Evolutionary conservation across 345 rosid genomes (phyloP).

Genomic region (Conringia planisiliqua): DNA sequence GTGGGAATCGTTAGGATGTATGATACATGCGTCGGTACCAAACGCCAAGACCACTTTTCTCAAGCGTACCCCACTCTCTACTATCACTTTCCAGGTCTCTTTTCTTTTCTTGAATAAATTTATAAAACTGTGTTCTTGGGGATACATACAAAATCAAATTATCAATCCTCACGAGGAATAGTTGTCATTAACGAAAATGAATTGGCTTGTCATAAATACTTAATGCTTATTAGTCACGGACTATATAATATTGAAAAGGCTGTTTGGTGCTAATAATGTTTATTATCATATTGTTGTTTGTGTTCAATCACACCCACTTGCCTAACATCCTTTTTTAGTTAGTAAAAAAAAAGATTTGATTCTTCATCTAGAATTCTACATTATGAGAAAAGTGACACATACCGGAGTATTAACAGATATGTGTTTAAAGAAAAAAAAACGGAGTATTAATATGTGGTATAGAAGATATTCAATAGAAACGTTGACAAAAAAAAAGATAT

Average conservation of each 20-base stretch:
- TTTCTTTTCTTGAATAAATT: neutral
- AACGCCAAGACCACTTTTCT: slow-evolving; percentile 46
- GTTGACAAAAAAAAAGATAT: no score
- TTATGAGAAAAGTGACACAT: slow-evolving; percentile 6
- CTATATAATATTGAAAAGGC: slow-evolving; percentile 12
- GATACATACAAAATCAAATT: slow-evolving; percentile 24
- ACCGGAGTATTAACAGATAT: neutral
- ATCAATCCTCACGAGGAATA: slow-evolving; percentile 23
- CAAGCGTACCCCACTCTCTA: slow-evolving; percentile 48
- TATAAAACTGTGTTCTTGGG: neutral
- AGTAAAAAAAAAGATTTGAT: neutral
- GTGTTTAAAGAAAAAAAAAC: no score
- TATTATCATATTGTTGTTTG: slow-evolving; percentile 23
- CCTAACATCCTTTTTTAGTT: neutral
- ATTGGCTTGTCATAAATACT: slow-evolving; percentile 14
- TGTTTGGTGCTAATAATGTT: slow-evolving; percentile 26
- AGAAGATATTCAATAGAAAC: neutral
- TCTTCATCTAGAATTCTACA: slow-evolving; percentile 7
- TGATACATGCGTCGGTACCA: slow-evolving; percentile 95
- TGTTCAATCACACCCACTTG: slow-evolving; percentile 25
- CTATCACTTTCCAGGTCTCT: slow-evolving; percentile 66
- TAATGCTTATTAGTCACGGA: slow-evolving; percentile 26
- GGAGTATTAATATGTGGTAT: no score
- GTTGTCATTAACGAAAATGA: slow-evolving; percentile 25
- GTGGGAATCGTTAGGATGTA: slow-evolving; percentile 94